Evolutionary conservation across 495 filamentous ascomycete genomes (phyloP).

Genomic region (Aspergillus mulundensis): DNA sequence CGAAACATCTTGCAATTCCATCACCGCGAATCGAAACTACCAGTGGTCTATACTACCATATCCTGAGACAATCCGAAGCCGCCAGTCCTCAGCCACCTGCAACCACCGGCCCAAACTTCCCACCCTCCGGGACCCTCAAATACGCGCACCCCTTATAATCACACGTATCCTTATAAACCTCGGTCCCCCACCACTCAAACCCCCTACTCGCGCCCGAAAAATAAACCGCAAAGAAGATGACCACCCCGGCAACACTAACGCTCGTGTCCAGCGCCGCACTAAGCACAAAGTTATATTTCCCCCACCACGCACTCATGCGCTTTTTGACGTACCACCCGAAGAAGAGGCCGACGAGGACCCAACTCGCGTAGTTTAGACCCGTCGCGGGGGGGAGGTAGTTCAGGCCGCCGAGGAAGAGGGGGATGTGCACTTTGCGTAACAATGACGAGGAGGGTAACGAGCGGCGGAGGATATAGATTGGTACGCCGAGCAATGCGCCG

Average conservation of each 20-base stretch:
- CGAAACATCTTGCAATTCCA: too few species aligned
- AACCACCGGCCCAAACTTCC: constrained; percentile 14
- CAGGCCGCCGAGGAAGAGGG: constrained; percentile 27
- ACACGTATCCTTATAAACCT: constrained; percentile 51
- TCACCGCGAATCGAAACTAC: too few species aligned
- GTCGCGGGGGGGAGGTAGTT: constrained; percentile 45
- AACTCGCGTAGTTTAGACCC: constrained; percentile 77
- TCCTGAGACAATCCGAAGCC: too few species aligned
- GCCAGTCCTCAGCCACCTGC: too few species aligned
- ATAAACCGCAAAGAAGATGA: constrained; percentile 77
- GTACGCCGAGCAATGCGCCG: constrained; percentile 61
- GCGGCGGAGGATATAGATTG: constrained; percentile 5
- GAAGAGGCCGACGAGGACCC: constrained; percentile 67
- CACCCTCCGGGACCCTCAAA: constrained; percentile 17
- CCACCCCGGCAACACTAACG: constrained; percentile 68
- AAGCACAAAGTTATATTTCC: constrained; percentile 82
- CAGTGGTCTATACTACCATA: too few species aligned
- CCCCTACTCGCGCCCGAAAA: constrained; percentile 57
- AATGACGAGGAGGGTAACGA: constrained; percentile 51
- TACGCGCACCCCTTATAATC: constrained; percentile 23
- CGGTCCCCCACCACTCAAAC: constrained; percentile 74
- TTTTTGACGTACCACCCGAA: constrained; percentile 43
- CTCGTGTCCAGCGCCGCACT: constrained; percentile 76
- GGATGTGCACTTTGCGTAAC: constrained; percentile 17
- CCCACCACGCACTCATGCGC: constrained; percentile 66